Base-by-base conservation (phyloP, 768 basidiomycete species). In the Leccinum variicolor region DNA sequence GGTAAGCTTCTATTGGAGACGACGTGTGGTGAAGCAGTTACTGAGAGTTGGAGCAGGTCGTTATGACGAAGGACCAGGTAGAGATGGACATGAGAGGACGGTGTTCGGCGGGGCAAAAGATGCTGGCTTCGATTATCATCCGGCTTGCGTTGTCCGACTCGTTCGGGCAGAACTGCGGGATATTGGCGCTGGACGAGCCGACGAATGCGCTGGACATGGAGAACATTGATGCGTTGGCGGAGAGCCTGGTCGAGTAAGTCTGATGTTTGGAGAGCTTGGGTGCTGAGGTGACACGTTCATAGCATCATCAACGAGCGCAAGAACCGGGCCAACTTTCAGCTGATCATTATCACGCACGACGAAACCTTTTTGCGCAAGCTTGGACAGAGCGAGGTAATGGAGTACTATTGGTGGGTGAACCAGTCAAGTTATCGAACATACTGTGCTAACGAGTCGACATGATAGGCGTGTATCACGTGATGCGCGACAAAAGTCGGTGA, bases 61-160 rank as follows among this genome's bases (percentile, higher is more conserved):
- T 98, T 62, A 98, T 99, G 96, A 92, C 90, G 53, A 99, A 99
- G 76, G 95, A 98, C 70, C 90, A 94, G 67, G 95, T 98, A 7
- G 96, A 98, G 74, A 94, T 99, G 91, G 97, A 98, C 74, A 99
- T 99, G 97, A 87, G 97, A 56, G 97, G 97, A 25, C 85, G 97
- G 61, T 99, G 97, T 75, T 94, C 92, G 15, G 97, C 97, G 1
- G 97, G 97, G 0, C 97, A 99, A 75, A 99, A 99, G 76, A 98
- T 98, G 83, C 77, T 99, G 57, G 97, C 96, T 10, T 95, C 92
- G 21, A 98, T 98, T 73, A 93, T 98, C 74, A 98, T 99, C 66
- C 87, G 97, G 6, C 85, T 99, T 34, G 97, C 97, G 4, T 80
- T 99, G 26, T 96, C 96, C 6, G 97, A 99, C 69, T 96, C 94